Percentiles rank a stretch among this genome's conserved stretches.
Evolutionary conservation across 2,329 filamentous ascomycete species (phyloP).

Genomic region (Tolypocladium endophyticum): DNA sequence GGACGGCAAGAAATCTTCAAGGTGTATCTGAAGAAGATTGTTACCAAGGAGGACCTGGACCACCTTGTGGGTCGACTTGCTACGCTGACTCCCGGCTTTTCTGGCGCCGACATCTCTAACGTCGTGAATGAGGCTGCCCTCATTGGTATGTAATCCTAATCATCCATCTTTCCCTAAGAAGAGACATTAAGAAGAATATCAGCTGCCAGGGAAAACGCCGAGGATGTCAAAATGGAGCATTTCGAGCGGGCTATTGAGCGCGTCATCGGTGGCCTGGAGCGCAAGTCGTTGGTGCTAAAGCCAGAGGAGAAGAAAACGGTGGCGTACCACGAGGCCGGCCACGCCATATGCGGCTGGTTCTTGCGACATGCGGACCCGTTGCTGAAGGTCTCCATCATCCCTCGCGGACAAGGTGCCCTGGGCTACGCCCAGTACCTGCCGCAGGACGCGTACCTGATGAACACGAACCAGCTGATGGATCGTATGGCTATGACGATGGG

Average conservation of each 20-base stretch:
- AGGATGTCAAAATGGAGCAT: constrained; percentile 75
- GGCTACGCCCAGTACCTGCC: constrained; percentile 98
- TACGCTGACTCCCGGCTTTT: constrained; percentile 90
- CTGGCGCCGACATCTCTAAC: constrained; percentile 96
- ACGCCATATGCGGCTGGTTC: constrained; percentile 98
- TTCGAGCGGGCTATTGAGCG: constrained; percentile 98
- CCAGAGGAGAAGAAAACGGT: constrained; percentile 93
- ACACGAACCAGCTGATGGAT: constrained; percentile 90
- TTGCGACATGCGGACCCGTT: constrained; percentile 93
- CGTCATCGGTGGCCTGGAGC: constrained; percentile 91
- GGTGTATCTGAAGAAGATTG: constrained; percentile 89
- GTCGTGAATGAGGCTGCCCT: constrained; percentile 96
- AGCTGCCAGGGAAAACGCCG: constrained; percentile 77
- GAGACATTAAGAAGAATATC: constrained; percentile 6
- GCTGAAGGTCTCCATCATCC: constrained; percentile 97
- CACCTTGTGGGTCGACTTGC: constrained; percentile 80
- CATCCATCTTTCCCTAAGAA: constrained; percentile 16
- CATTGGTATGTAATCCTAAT: constrained; percentile 56
- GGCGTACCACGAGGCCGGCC: constrained; percentile 95
- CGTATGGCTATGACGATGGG: constrained; percentile 99
- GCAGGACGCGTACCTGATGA: constrained; percentile 91
- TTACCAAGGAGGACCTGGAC: constrained; percentile 82
- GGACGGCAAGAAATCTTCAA: constrained; percentile 92
- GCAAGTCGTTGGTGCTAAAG: constrained; percentile 89
- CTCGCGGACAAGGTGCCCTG: constrained; percentile 82